Base-by-base conservation (phyloP, 108 stramenopile genomes). In the Skeletonema potamos region DNA sequence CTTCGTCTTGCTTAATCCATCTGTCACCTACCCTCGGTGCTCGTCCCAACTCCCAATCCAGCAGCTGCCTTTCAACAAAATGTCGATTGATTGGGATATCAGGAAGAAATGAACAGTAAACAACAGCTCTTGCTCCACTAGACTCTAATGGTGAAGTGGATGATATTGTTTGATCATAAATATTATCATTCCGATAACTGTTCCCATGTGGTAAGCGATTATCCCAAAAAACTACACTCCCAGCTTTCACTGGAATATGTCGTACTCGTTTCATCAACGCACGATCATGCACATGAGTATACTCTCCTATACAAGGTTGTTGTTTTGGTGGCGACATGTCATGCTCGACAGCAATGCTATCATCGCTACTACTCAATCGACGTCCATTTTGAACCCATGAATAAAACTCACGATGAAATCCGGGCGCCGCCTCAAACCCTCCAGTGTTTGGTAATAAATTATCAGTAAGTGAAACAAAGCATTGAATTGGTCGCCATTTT, bases 401-500 rank as follows among this genome's bases (percentile, higher is more conserved):
- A 11, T 82, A 83, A 73, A 97, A 97, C 33, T 85, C 87, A 46
- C 79, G 86, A 74, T 97, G 97, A 74, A 95, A 97, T n/a, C 95
- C 95, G n/a, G 51, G 58, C 0, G 66, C 91, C 24, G 87, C 92
- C 84, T 97, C 97, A 77, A 97, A 97, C 9, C 97, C 97, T 17
- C 97, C 97, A 13, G 84, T 83, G 61, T 96, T 89, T 0, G 87
- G 82, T 58, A 85, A 67, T 27, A 83, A 8, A 60, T 86, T 94
- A 55, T 91, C 91, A 6, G 93, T 93, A 2, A 97, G 68, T 9
- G 93, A 85, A 11, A 97, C 83, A 72, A 97, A 92, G 63, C 92
- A 92, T 70, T 97, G 97, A 48, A 97, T 96, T 13, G 97, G 97
- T 56, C 97, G 73, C 92, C 94, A 97, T 54, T 93, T 95, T 58